These are phyloP conservation scores for sunflower (Helianthus annuus) DNA, from an alignment of 129 eudicot species.

Conservation along the genomic window DNA sequence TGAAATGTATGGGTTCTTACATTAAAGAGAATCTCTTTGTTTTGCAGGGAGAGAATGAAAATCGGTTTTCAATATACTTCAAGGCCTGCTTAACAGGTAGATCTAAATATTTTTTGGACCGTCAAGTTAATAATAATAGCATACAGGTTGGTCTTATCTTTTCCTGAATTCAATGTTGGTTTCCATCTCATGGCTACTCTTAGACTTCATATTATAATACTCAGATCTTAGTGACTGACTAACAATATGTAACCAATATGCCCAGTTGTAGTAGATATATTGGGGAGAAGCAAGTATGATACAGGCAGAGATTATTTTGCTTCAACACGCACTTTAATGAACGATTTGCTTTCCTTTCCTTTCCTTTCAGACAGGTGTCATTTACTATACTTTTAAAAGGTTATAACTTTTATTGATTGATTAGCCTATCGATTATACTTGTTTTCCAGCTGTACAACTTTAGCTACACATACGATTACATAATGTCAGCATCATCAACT, in stretches of 20 bases:
- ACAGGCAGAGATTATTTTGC: constrained; percentile 87
- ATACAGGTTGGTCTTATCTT: constrained; percentile 59
- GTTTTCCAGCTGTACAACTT: constrained; percentile 89
- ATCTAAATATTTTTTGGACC: constrained; percentile 68
- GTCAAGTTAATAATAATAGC: constrained; percentile 85
- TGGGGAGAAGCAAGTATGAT: constrained; percentile 99
- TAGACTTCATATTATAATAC: neutral
- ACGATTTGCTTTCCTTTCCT: constrained; percentile 83
- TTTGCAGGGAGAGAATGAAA: constrained; percentile 75
- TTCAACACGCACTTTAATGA: constrained; percentile 72
- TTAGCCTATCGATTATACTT: constrained; percentile 8
- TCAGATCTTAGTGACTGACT: constrained; percentile 7
- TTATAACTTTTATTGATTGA: neutral
- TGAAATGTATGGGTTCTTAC: constrained; percentile 16
- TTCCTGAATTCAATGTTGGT: neutral
- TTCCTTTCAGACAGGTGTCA: constrained; percentile 88
- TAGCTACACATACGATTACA: constrained; percentile 96
- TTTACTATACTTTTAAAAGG: constrained; percentile 10
- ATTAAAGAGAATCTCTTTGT: constrained; percentile 14
- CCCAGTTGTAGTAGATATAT: constrained; percentile 69
- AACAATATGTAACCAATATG: constrained; percentile 19
- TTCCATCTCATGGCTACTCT: neutral
- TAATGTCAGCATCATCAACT: constrained; percentile 86
- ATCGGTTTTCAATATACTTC: constrained; percentile 72
- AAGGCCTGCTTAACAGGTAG: constrained; percentile 66